A percentile compares a stretch with the other conserved stretches of the same genome.
These are phyloP conservation scores for Phytophthora sansomeana DNA, from an alignment of 352 stramenopile species.

Conservation along the genomic window DNA sequence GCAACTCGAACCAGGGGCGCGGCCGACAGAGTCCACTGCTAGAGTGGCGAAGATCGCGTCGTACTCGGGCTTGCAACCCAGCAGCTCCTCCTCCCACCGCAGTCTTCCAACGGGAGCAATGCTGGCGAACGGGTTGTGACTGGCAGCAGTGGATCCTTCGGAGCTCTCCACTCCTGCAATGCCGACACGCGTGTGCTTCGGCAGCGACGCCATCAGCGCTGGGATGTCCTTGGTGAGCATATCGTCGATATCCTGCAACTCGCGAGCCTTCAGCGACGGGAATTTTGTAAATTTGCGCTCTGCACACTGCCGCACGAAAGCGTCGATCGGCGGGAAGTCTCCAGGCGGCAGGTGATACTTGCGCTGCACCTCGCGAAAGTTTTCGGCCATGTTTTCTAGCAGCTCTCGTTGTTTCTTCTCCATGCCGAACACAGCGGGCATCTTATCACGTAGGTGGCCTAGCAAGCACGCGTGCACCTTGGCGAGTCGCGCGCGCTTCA, in stretches of 20 bases:
- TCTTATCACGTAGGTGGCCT: constrained; percentile 96
- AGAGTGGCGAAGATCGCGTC: constrained; percentile 87
- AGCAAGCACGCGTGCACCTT: constrained; percentile 99
- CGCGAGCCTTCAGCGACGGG: constrained; percentile 92
- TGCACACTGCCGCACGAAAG: constrained; percentile 85
- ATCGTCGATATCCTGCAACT: constrained; percentile 98
- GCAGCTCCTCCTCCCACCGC: constrained; percentile 74
- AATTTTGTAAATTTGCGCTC: constrained; percentile 94
- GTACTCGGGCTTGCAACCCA: constrained; percentile 74
- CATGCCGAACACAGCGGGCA: constrained; percentile 97
- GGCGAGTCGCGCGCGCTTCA: constrained; percentile 95
- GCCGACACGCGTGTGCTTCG: constrained; percentile 49
- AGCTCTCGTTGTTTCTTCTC: constrained; percentile 97
- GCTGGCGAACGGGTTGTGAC: constrained; percentile 40
- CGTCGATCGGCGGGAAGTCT: constrained; percentile 94
- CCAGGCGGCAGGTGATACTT: constrained; percentile 97
- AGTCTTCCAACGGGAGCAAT: constrained; percentile 45
- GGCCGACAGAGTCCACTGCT: constrained; percentile 57
- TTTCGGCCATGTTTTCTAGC: constrained; percentile 94
- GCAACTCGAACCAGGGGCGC: constrained; percentile 71
- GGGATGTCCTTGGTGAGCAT: constrained; percentile 98
- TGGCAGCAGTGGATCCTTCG: constrained; percentile 7
- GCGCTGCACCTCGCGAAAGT: constrained; percentile 98
- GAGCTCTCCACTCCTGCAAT: constrained; percentile 18
- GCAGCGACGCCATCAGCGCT: constrained; percentile 87